These are phyloP conservation scores for Circinella umbellata DNA, from an alignment of 371 early-diverging fungal species.

Conservation along the genomic window DNA sequence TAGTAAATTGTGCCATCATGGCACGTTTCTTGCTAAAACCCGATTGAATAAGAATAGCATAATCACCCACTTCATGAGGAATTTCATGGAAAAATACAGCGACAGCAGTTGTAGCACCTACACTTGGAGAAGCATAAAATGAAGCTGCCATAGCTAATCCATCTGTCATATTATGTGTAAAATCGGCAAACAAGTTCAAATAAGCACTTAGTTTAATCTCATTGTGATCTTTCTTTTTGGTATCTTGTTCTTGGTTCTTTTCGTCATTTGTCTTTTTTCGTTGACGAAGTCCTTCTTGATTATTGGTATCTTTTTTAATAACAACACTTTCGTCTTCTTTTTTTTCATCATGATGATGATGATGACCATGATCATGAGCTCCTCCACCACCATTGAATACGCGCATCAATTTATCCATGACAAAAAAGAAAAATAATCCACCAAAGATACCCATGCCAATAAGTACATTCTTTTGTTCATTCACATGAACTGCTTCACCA, in stretches of 20 bases:
- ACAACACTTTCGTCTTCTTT: constrained; percentile 13
- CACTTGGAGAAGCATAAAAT: constrained; percentile 81
- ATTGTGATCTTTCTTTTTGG: constrained; percentile 21
- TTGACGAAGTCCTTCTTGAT: constrained; percentile 36
- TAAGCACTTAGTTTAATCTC: constrained; percentile 78
- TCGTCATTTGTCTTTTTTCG: constrained; percentile 10
- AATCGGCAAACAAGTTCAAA: constrained; percentile 86
- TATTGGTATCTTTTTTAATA: constrained; percentile 4
- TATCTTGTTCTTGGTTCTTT: constrained; percentile 20
- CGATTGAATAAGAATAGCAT: constrained; percentile 86
- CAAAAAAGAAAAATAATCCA: constrained; percentile 76
- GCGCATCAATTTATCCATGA: constrained; percentile 87
- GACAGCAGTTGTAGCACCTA: constrained; percentile 86
- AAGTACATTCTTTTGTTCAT: constrained; percentile 67
- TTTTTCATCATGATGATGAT: constrained; percentile 32
- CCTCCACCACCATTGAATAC: constrained; percentile 69
- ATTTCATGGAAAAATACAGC: constrained; percentile 96
- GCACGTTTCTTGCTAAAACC: constrained; percentile 80
- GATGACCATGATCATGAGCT: constrained; percentile 59
- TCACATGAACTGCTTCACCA: constrained; percentile 41
- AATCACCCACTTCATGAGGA: constrained; percentile 93
- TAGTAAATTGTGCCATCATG: constrained; percentile 84
- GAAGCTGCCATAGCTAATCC: constrained; percentile 92
- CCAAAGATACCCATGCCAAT: constrained; percentile 78
- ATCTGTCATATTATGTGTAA: constrained; percentile 92